Evolutionary conservation across 2,329 filamentous ascomycete genomes (phyloP).

Genomic region (Mycosphaerella sp.): DNA sequence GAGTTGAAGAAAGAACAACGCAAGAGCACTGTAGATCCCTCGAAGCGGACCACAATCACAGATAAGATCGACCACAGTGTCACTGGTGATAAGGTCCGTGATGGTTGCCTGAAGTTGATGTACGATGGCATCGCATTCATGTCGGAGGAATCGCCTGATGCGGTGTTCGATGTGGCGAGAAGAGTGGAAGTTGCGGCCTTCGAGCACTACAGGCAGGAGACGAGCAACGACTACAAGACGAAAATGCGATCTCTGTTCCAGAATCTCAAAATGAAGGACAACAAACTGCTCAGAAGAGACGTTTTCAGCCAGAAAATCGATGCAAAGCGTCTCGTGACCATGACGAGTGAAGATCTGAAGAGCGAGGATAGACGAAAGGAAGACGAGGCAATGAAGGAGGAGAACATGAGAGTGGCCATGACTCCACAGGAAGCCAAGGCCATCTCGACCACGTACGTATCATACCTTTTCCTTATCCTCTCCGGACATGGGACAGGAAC

Average conservation of each 20-base stretch:
- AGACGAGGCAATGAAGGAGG: constrained; percentile 70
- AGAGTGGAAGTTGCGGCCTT: constrained; percentile 74
- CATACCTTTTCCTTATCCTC: background rate
- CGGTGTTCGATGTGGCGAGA: constrained; percentile 59
- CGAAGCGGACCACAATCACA: constrained; percentile 74
- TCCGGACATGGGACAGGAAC: background rate
- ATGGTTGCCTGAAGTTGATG: constrained; percentile 82
- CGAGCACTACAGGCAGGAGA: constrained; percentile 62
- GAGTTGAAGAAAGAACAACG: constrained; percentile 37
- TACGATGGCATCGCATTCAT: constrained; percentile 86
- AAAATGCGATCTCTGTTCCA: constrained; percentile 91
- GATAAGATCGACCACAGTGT: constrained; percentile 73
- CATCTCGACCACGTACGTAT: constrained; percentile 46
- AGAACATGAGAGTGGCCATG: constrained; percentile 97
- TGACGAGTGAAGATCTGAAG: constrained; percentile 88
- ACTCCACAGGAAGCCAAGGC: constrained; percentile 87
- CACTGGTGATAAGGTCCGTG: constrained; percentile 66
- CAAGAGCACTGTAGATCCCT: constrained; percentile 52
- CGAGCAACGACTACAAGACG: constrained; percentile 65
- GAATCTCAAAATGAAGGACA: constrained; percentile 90
- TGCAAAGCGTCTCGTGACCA: constrained; percentile 68
- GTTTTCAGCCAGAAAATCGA: constrained; percentile 70
- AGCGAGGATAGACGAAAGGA: constrained; percentile 71
- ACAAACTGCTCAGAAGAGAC: constrained; percentile 65
- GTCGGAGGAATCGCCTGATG: constrained; percentile 54